These are phyloP conservation scores for Oemleria cerasiformis DNA, from an alignment of 306 rosid species.

Conservation along the genomic window DNA sequence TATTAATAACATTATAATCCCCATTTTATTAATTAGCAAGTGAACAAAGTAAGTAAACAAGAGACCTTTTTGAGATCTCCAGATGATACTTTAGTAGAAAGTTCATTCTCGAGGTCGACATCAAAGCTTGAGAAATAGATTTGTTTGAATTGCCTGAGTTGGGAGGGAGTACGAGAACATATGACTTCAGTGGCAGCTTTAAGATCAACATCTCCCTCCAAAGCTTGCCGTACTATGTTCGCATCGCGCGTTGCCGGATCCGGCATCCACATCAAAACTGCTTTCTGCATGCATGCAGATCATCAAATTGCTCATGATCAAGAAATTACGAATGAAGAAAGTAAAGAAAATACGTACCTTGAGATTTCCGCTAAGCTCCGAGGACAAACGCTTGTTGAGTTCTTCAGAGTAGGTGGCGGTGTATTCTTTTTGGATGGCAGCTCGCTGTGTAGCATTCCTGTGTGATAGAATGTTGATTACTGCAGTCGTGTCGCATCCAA, in stretches of 20 bases:
- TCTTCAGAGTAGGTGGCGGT: slow-evolving; percentile 51
- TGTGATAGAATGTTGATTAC: slow-evolving; percentile 71
- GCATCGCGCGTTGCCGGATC: slow-evolving; percentile 84
- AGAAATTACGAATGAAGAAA: background rate
- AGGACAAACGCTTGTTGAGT: slow-evolving; percentile 59
- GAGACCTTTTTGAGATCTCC: slow-evolving; percentile 63
- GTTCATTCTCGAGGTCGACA: slow-evolving; percentile 49
- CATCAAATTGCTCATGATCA: background rate
- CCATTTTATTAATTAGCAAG: background rate
- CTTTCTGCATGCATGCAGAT: slow-evolving; percentile 37
- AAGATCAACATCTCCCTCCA: slow-evolving; percentile 32
- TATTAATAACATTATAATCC: no score
- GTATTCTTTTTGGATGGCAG: slow-evolving; percentile 68
- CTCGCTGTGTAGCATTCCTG: slow-evolving; percentile 63
- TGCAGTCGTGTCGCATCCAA: slow-evolving; percentile 68
- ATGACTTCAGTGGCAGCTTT: slow-evolving; percentile 72
- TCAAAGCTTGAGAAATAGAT: slow-evolving; percentile 50
- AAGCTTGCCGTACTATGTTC: slow-evolving; percentile 37
- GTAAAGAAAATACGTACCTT: slow-evolving; percentile 40
- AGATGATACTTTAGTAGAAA: slow-evolving; percentile 40
- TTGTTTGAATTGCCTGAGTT: slow-evolving; percentile 68
- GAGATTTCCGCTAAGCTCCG: slow-evolving; percentile 64
- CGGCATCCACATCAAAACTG: slow-evolving; percentile 72
- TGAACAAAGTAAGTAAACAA: background rate
- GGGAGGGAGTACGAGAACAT: slow-evolving; percentile 74